A percentile compares a stretch with the other conserved stretches of the same genome.
Evolutionary conservation across 1,284 basidiomycete species (phyloP).

Genomic region (Leccinum insolens): DNA sequence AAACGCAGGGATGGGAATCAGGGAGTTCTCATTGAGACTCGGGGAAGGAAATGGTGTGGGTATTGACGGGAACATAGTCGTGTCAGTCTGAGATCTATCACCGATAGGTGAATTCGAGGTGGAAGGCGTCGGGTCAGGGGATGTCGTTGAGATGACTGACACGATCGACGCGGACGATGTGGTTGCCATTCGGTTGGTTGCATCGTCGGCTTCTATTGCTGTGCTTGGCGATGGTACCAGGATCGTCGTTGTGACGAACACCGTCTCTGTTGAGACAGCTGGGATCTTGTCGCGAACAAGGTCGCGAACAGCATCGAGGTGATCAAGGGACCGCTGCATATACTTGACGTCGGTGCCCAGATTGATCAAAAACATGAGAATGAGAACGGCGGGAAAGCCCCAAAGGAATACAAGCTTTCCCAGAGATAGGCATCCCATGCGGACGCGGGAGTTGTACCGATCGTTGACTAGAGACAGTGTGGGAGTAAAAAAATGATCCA

Average conservation of each 20-base stretch:
- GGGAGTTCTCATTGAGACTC: constrained; percentile 19
- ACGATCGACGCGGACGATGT: constrained; percentile 5
- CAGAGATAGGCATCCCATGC: constrained; percentile 28
- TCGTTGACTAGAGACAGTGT: constrained; percentile 44
- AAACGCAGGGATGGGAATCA: constrained; percentile 16
- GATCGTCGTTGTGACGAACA: constrained; percentile 39
- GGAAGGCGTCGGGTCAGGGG: constrained; percentile 6
- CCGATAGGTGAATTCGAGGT: constrained; percentile 6
- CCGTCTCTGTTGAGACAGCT: constrained; percentile 24
- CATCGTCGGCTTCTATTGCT: neutral
- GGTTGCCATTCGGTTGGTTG: constrained; percentile 9
- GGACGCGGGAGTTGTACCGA: constrained; percentile 20
- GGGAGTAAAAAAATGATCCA: constrained; percentile 61
- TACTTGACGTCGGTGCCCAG: constrained; percentile 41
- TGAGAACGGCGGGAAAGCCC: constrained; percentile 30
- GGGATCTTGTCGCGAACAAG: constrained; percentile 25
- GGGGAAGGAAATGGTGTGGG: constrained; percentile 21
- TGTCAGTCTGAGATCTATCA: constrained; percentile 15
- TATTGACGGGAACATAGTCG: constrained; percentile 12
- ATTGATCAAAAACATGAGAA: constrained; percentile 38
- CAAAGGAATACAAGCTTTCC: constrained; percentile 36
- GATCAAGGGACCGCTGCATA: constrained; percentile 40
- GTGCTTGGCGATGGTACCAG: constrained; percentile 15
- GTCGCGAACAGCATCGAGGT: constrained; percentile 25
- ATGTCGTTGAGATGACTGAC: constrained; percentile 8